phyloP scores from a whole-genome alignment of 1,284 basidiomycete species.

The Polyporus tsugae region DNA sequence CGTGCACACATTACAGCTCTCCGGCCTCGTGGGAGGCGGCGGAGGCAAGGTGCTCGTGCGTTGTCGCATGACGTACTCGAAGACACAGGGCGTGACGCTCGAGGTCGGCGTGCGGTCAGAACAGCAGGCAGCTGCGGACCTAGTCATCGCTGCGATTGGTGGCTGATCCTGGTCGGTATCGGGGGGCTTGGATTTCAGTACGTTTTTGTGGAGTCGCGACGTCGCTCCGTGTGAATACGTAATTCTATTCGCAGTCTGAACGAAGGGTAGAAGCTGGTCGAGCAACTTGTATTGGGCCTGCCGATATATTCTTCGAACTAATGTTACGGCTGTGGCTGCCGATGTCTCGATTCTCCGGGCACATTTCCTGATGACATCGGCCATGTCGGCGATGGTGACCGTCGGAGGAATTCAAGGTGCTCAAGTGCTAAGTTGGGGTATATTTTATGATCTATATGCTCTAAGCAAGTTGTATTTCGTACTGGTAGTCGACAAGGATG shows the following conservation, averaged over 20 bases:
- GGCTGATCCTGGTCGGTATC: constrained; percentile 44
- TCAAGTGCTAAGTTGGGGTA: no score
- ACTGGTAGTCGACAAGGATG: no score
- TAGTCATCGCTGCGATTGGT: constrained; percentile 92
- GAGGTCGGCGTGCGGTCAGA: constrained; percentile 95
- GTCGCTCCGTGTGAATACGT: constrained; percentile 9
- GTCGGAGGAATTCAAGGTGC: no score
- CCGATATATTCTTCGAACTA: neutral
- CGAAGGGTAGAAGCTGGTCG: neutral
- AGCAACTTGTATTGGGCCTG: no score
- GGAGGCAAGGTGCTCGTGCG: constrained; percentile 94
- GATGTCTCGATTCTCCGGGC: no score
- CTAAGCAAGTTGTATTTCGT: no score
- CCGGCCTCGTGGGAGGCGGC: constrained; percentile 88
- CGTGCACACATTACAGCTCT: constrained; percentile 94
- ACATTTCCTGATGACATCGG: no score
- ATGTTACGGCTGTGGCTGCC: no score
- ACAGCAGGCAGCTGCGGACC: constrained; percentile 83
- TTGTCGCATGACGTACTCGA: constrained; percentile 94
- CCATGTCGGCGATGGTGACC: no score
- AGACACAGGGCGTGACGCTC: constrained; percentile 93
- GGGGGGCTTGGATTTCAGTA: constrained; percentile 13
- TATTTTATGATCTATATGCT: no score
- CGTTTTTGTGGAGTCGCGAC: neutral
- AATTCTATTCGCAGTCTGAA: neutral